Conservation (phyloP, 2,329 filamentous ascomycete species). For the Lasiodiplodia theobromae region DNA sequence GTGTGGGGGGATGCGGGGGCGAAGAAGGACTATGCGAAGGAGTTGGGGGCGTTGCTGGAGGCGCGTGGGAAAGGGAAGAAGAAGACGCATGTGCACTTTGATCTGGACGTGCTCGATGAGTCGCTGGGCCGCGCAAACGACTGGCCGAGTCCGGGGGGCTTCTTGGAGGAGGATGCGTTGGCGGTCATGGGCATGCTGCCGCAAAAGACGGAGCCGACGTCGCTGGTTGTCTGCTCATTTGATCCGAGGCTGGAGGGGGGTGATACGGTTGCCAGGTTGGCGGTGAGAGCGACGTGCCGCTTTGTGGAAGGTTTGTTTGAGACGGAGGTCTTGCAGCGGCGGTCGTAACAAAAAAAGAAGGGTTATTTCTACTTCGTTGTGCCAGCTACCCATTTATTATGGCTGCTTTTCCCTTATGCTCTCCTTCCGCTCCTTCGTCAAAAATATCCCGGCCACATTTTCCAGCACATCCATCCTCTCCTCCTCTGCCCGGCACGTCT, state of each 20-base stretch:
- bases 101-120: slow-evolving; percentile 46
- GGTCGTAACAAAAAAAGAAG: not conserved
- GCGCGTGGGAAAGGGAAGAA: not conserved
- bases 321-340: not conserved
- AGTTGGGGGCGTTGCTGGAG: slow-evolving; percentile 23
- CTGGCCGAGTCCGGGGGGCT: slow-evolving; percentile 45
- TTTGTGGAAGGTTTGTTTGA: slow-evolving; percentile 21
- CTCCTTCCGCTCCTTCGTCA: slow-evolving; percentile 33
- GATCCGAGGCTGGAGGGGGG: slow-evolving; percentile 33
- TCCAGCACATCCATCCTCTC: slow-evolving; percentile 48
- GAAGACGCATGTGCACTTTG: slow-evolving; percentile 44
- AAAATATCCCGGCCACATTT: slow-evolving; percentile 49
- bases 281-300: slow-evolving; percentile 21
- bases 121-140: slow-evolving; percentile 47
- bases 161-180: slow-evolving; percentile 35
- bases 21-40: slow-evolving; percentile 26
- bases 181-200: slow-evolving; percentile 32
- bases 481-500: slow-evolving; percentile 47
- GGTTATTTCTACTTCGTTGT: no score
- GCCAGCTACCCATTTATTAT: no score
- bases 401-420: no score
- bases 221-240: slow-evolving; percentile 34
- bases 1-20: slow-evolving; percentile 31
- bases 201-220: slow-evolving; percentile 26
- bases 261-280: slow-evolving; percentile 33